Percentiles rank a stretch among this genome's conserved stretches.
phyloP scores from a whole-genome alignment of 805 yeast genomes.

The Cyberlindnera amylophila region DNA sequence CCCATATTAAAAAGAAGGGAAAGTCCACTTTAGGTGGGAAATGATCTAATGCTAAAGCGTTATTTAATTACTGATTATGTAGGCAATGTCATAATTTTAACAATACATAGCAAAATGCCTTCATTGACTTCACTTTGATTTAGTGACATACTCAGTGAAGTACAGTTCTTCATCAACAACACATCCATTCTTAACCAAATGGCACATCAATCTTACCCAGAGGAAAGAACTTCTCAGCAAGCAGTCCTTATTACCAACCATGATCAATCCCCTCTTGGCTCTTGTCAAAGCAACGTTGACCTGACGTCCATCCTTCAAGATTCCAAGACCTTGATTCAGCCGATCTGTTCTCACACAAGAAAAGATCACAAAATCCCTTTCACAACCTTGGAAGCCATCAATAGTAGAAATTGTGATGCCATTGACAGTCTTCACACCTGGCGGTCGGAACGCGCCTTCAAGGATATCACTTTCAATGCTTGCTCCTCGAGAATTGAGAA shows the following conservation, averaged over 20 bases:
- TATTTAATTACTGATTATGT: too few relatives aligned
- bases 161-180: too few relatives aligned
- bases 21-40: too few relatives aligned
- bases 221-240: not conserved
- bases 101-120: too few relatives aligned
- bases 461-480: not conserved
- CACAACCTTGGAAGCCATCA: conserved; percentile 88
- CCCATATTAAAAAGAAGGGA: too few relatives aligned
- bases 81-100: too few relatives aligned
- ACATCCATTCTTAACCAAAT: not conserved
- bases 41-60: too few relatives aligned
- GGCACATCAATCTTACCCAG: not conserved
- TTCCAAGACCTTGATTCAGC: conserved; percentile 47
- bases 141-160: too few relatives aligned
- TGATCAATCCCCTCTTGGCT: conserved; percentile 88
- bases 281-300: conserved; percentile 80
- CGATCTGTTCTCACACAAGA: conserved; percentile 69
- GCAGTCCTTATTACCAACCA: conserved; percentile 34
- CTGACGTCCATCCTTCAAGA: conserved; percentile 55
- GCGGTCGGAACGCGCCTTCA: conserved; percentile 11
- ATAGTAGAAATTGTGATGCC: conserved; percentile 53
- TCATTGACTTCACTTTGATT: too few relatives aligned
- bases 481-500: conserved; percentile 8
- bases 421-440: conserved; percentile 33
- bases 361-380: conserved; percentile 69